Base-by-base conservation (phyloP, 345 rosid species). In the Bruguiera parviflora region DNA sequence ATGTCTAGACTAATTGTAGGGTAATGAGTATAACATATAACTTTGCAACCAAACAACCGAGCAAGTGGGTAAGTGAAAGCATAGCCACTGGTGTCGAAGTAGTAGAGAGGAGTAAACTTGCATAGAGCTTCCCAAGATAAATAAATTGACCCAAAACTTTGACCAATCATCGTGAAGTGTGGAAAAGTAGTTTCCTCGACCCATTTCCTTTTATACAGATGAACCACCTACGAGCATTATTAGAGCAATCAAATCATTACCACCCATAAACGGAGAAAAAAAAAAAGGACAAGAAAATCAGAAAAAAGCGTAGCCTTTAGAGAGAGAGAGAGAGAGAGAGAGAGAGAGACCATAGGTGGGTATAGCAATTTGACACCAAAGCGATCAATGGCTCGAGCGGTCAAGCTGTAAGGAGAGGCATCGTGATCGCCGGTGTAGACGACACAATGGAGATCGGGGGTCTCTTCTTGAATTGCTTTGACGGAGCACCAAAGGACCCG, bases 401-500 rank as follows among this genome's bases (percentile, higher is more conserved):
- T 19, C 53, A 94, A 67, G 75, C 84, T 81, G 0, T 76, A 81
- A 61, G 96, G 79, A 37, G 93, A 79, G 46, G 97, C 86, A 25
- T 87, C 96, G 43, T 80, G 83, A 71, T 92, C 97, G 56, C 96
- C 96, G 20, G 96, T 87, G 78, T 82, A 91, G 81, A 94, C 68
- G 49, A 85, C 66, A 66, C 92, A 87, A 64, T 83, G 82, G 31
- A 94, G 87, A 77, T 87, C 83, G 5, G 93, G 87, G 39, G 20
- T 66, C 63, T 87, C 91, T 56, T 94, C 96, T 70, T 94, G 96
- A 68, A 94, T 83, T 19, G 96, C 96, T 85, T 82, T 91, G 59
- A 92, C 93, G 21, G 98, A 89, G 74, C 96, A 94, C 98, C 98
- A 94, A 46, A 94, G 88, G 37, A 92, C 98, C 72, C 98, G 78